Evolutionary conservation across 83 land plant species (phyloP).

Genomic region (Picea abies): DNA sequence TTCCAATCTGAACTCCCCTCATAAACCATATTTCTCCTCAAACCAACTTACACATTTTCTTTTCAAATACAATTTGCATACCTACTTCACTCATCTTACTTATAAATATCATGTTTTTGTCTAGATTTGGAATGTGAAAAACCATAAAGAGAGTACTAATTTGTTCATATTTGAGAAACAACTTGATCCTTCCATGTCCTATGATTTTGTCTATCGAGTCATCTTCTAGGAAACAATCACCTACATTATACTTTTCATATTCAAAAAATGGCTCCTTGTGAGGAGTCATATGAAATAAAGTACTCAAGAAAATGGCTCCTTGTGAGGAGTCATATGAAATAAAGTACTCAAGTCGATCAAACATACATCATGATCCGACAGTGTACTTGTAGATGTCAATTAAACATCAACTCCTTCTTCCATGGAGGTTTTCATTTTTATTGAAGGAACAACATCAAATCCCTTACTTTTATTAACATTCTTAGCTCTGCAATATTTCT

Average conservation of each 20-base stretch:
- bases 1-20: too few relatives aligned
- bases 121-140: too few relatives aligned
- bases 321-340: not conserved
- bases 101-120: too few relatives aligned
- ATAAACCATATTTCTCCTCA: too few relatives aligned
- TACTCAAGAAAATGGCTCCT: not conserved
- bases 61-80: too few relatives aligned
- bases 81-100: too few relatives aligned
- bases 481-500: not conserved
- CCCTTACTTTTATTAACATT: not conserved
- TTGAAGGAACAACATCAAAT: not conserved
- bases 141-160: too few relatives aligned
- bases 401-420: not conserved
- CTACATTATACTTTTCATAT: not conserved
- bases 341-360: not conserved
- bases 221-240: too few relatives aligned
- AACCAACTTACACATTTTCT: too few relatives aligned
- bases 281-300: not conserved
- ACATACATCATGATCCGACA: not conserved
- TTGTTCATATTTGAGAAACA: too few relatives aligned
- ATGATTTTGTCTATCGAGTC: too few relatives aligned
- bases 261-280: not conserved
- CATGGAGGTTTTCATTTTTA: not conserved
- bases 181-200: too few relatives aligned
- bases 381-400: not conserved